A percentile compares a stretch with the other conserved stretches of the same genome.
These are phyloP conservation scores for Tilletia caries DNA, from an alignment of 1,284 basidiomycete species.

Conservation along the genomic window DNA sequence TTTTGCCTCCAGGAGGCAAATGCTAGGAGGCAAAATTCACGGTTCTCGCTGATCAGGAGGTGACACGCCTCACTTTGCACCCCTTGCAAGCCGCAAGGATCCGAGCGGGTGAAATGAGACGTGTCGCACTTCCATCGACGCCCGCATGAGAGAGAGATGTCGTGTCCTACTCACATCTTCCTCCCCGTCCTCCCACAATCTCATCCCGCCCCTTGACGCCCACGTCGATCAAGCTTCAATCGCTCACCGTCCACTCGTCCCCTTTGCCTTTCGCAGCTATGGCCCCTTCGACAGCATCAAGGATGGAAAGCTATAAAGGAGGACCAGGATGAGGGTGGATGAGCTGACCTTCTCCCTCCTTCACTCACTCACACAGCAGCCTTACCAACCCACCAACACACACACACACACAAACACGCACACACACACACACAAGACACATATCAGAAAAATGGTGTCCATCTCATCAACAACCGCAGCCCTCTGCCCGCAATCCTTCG, in stretches of 20 bases:
- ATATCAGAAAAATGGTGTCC: neutral
- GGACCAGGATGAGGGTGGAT: neutral
- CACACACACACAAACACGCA: too few species aligned
- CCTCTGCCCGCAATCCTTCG: neutral
- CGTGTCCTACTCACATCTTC: neutral
- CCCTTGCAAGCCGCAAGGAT: too few species aligned
- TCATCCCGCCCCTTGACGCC: too few species aligned
- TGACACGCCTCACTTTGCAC: constrained; percentile 77
- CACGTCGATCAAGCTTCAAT: constrained; percentile 3
- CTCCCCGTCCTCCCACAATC: neutral
- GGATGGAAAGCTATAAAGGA: too few species aligned
- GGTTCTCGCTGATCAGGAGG: too few species aligned
- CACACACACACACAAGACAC: too few species aligned
- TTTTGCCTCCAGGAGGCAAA: too few species aligned
- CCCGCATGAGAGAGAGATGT: neutral
- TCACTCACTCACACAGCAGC: constrained; percentile 58
- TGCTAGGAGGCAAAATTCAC: too few species aligned
- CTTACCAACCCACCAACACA: constrained; percentile 61
- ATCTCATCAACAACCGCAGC: constrained; percentile 4
- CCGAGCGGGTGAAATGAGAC: neutral
- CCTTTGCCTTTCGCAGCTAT: neutral
- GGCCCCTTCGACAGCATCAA: too few species aligned
- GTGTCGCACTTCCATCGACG: neutral
- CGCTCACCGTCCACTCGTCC: neutral
- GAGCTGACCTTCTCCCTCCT: constrained; percentile 65